Percentiles rank a stretch among this genome's conserved stretches.
Conservation (phyloP, 163 green algal species). For the Coccomyxa subellipsoidea region DNA sequence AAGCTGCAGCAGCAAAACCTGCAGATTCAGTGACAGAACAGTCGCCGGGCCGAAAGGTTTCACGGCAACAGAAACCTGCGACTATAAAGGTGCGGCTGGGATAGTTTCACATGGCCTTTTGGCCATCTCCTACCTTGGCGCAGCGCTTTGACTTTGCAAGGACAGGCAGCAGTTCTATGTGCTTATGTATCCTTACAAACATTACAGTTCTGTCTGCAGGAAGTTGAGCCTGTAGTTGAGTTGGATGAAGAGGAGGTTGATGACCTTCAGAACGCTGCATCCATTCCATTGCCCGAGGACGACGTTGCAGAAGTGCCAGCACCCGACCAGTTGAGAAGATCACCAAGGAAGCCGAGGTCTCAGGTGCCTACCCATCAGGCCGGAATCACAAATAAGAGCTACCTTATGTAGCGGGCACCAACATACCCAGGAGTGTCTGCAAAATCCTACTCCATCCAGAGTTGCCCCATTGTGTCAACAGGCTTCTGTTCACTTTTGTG, state of each 20-base stretch:
- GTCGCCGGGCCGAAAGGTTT: neutral
- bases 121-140: no score
- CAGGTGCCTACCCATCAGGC: neutral
- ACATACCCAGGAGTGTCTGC: no score
- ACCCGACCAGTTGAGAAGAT: neutral
- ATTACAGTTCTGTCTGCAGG: neutral
- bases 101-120: no score
- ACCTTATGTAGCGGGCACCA: no score
- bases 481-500: neutral
- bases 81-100: neutral
- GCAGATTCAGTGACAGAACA: neutral
- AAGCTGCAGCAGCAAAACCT: neutral
- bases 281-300: neutral
- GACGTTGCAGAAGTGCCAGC: neutral
- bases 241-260: neutral
- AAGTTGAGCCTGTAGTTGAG: neutral
- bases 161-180: no score
- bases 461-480: neutral
- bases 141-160: no score
- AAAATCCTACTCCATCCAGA: neutral
- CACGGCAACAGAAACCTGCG: neutral
- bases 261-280: neutral
- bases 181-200: neutral
- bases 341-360: neutral
- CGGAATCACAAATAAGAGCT: no score